These are phyloP conservation scores for Pythium vanterpoolii DNA, from an alignment of 352 stramenopile species.

Conservation along the genomic window DNA sequence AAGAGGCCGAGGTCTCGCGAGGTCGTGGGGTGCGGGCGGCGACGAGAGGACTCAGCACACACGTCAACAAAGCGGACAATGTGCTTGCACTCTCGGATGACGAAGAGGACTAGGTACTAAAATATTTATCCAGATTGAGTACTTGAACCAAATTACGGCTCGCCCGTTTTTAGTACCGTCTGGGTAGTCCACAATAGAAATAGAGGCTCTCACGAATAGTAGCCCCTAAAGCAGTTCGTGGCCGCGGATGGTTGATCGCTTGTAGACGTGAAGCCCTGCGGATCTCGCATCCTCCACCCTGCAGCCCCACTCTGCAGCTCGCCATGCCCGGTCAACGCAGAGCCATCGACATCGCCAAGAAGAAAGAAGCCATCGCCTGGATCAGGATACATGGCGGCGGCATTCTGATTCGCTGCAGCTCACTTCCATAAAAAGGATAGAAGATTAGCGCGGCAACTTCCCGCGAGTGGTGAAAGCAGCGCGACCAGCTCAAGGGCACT, in stretches of 20 bases:
- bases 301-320: neutral
- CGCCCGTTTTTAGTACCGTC: no score
- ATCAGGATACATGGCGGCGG: neutral
- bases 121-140: no score
- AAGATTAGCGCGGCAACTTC: no score
- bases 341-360: neutral
- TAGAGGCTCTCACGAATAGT: no score
- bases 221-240: no score
- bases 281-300: no score
- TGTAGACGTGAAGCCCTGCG: no score
- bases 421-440: neutral
- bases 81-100: constrained; percentile 25
- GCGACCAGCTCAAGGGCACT: no score
- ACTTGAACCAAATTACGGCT: no score
- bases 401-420: neutral
- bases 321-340: neutral
- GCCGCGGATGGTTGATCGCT: no score
- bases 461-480: no score
- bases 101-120: constrained; percentile 21
- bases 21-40: neutral
- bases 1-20: neutral
- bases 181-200: no score
- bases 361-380: neutral
- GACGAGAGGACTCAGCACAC: constrained; percentile 3
- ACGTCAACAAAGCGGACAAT: constrained; percentile 9